Evolutionary conservation across 305 asterid species (phyloP).

Genomic region (Fraxinus ornus): DNA sequence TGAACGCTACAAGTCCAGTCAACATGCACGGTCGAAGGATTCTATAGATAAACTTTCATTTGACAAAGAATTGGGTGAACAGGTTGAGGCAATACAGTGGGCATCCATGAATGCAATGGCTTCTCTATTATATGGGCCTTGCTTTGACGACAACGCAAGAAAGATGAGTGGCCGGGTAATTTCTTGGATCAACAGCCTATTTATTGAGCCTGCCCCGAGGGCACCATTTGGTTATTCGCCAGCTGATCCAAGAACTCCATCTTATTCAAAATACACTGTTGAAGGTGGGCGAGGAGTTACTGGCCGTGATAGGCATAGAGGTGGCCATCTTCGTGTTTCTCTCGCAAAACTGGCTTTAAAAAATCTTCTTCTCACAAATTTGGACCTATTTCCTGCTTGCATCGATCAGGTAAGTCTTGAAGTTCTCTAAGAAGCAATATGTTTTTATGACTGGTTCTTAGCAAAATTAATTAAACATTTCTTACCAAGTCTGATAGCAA

Average conservation of each 20-base stretch:
- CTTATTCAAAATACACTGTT: constrained; percentile 73
- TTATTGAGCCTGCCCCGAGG: constrained; percentile 96
- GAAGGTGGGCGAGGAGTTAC: constrained; percentile 85
- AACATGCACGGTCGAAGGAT: constrained; percentile 95
- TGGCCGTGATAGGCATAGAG: constrained; percentile 93
- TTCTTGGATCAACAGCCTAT: constrained; percentile 97
- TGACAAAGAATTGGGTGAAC: constrained; percentile 92
- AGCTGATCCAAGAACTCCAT: constrained; percentile 99
- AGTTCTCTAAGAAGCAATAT: constrained; percentile 11
- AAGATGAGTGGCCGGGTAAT: constrained; percentile 99
- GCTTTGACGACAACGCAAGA: constrained; percentile 98
- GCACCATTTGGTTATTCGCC: constrained; percentile 98
- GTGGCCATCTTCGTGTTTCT: constrained; percentile 89
- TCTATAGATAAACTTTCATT: constrained; percentile 91
- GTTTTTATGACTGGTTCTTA: constrained; percentile 12
- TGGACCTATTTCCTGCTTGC: constrained; percentile 99
- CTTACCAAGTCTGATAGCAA: background rate
- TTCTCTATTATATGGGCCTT: constrained; percentile 91
- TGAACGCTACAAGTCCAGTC: constrained; percentile 93
- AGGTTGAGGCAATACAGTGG: constrained; percentile 99
- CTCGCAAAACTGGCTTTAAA: constrained; percentile 93
- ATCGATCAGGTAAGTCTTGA: constrained; percentile 78
- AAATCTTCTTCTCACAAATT: constrained; percentile 91
- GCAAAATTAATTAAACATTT: constrained; percentile 9
- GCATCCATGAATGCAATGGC: constrained; percentile 99